Conservation (phyloP, 2,329 filamentous ascomycete species). For the Didymella pomorum region DNA sequence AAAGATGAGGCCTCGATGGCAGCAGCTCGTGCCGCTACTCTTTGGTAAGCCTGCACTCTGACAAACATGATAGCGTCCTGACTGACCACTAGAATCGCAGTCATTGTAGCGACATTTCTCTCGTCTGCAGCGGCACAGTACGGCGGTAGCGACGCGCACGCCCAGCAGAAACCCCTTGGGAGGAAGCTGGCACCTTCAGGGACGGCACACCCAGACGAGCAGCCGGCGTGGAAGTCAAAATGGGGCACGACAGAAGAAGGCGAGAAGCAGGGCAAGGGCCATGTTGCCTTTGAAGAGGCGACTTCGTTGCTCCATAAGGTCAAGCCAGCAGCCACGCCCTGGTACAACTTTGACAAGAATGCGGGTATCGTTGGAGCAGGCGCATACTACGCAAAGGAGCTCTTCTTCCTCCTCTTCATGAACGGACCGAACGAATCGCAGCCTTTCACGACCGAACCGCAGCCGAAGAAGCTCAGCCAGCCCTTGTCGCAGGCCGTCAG, state of each 20-base stretch:
- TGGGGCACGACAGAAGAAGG: constrained; percentile 30
- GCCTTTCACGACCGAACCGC: constrained; percentile 48
- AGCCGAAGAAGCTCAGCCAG: constrained; percentile 56
- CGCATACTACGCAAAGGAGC: constrained; percentile 68
- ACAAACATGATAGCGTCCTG: constrained; percentile 19
- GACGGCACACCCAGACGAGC: constrained; percentile 28
- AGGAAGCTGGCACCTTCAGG: constrained; percentile 23
- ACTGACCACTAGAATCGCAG: constrained; percentile 37
- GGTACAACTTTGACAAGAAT: constrained; percentile 58
- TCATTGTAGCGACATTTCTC: constrained; percentile 43
- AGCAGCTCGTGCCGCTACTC: constrained; percentile 49
- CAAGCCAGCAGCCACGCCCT: constrained; percentile 51
- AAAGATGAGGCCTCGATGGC: constrained; percentile 47
- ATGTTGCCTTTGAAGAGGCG: constrained; percentile 51
- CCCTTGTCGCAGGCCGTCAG: constrained; percentile 65
- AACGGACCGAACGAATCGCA: constrained; percentile 64
- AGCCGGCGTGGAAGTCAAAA: constrained; percentile 31
- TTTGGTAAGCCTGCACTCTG: constrained; percentile 37
- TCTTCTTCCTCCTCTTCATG: constrained; percentile 71
- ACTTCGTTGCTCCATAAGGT: constrained; percentile 53
- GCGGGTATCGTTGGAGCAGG: constrained; percentile 65
- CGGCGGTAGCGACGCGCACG: constrained; percentile 32
- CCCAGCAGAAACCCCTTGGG: constrained; percentile 39
- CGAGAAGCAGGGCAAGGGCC: constrained; percentile 29
- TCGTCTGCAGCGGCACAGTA: constrained; percentile 37